Base-by-base conservation (phyloP, 2,329 filamentous ascomycete genomes). In the Alternaria sp. region DNA sequence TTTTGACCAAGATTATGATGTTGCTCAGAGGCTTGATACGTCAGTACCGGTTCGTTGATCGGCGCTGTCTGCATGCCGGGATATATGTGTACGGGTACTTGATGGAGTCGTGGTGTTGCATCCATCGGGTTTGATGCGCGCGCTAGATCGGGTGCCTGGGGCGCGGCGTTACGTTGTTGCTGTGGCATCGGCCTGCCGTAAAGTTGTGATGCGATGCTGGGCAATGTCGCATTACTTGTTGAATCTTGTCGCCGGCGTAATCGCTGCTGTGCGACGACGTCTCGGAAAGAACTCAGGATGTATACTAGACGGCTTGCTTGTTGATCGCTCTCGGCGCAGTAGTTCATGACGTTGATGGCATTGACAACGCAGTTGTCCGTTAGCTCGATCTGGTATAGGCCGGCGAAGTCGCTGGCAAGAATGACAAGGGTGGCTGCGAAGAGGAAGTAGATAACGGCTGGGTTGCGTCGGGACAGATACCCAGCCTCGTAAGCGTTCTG, bases 401-500 rank as follows among this genome's bases (percentile, higher is more conserved):
- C 70, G 6, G 79, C 76, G 54, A 82, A 82, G 30, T 82, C 79
- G 60, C 81, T 82, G 12, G 80, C 72, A 20, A 82, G 70, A 15
- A 82, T 75, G 15, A 82, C 73, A 1, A 82, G 71, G 1, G 80
- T 75, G 8, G 80, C 80, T 9, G 80, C 77, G 53, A 82, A 82
- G 57, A 81, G 77, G 56, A 81, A 81, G 60, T 82, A 82, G 21
- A 81, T 81, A 15, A 81, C 77, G 10, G 75, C 76, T 14, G 80
- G 78, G 44, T 82, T 80, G 7, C 80, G 72, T 6, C 78, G 74
- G 3, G 80, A 80, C 7, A 82, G 71, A 55, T 81, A 79, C 7
- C 79, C 78, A 28, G 79, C 80, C 33, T 82, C 79, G 60, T 77
- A 82, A 0, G 80, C 79, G 50, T 80, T 79, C 51, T 81, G 78